Base-by-base conservation (phyloP, 2,329 filamentous ascomycete genomes). In the Myrmaecium sp. region DNA sequence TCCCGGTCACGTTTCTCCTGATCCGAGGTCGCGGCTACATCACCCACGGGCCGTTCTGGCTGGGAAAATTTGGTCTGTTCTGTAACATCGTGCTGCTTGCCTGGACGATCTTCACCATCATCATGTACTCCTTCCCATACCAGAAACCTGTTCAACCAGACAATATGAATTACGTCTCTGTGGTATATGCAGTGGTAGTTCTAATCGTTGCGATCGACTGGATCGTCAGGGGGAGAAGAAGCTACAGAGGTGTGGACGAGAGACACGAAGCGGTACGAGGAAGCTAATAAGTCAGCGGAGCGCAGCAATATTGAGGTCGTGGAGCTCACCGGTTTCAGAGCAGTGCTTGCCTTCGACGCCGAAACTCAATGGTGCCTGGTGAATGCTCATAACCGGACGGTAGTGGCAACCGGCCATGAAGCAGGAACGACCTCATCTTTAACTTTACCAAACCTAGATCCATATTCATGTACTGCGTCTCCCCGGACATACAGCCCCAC, bases 91-190 rank as follows among this genome's bases (percentile, higher is more conserved):
- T 63, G 5, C 44, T 60, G 1, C 41, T 64, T 9, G 21, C 38
- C 9, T 65, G 60, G 59, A 64, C 58, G 1, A 19, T 53, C 15
- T 61, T 65, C 34, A 62, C 61, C 1, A 46, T 64, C 25, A 35
- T 64, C 26, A 59, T 64, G 42, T 63, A 58, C 40, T 41, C 32
- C 11, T 46, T 49, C 28, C 47, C 47, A 1, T 49, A 48, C 27
- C 30, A 39, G 6, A 41, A 39, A 23, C 46, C 47, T 8, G 42
- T 49, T 9, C 6, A 13, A 5, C 32, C 45, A 4, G 32, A 40
- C n/a, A 47, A 44, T 22, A 49, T 50, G 46, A 49, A 47, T 16
- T 43, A 35, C 11, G 36, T 41, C 11, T 31, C 25, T n/a, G 37
- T 31, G 6, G 42, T 43, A 22, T 32, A 32, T 14, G 44, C 34